Base-by-base conservation (phyloP, 768 basidiomycete genomes). In the Sutorius australiensis region DNA sequence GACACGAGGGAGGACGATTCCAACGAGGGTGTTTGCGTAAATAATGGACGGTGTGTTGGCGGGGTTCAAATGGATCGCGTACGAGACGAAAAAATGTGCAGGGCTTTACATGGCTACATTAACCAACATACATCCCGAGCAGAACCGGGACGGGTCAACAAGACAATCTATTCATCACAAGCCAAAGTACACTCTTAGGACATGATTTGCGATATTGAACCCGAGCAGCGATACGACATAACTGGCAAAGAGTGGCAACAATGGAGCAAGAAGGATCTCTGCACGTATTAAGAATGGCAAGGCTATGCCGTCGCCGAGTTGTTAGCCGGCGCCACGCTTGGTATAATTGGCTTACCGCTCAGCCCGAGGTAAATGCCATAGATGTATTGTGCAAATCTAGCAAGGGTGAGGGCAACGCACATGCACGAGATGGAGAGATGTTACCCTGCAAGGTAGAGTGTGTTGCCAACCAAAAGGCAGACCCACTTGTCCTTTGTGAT, bases 281-380 rank as follows among this genome's bases (percentile, higher is more conserved):
- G 90, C 84, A 28, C 93, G 89, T 57, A 92, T 80, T 53, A 98
- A 80, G 74, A 98, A 98, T 2, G 95, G 95, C n/a, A 98, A 75
- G 24, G 94, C 95, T 89, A 60, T 54, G 24, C 36, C 21, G 32
- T 49, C 6, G 32, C 48, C 6, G 2, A 40, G 52, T 19, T 61
- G 48, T 49, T 30, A 52, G 59, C 63, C 53, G 11, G 32, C 46
- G 14, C 3, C 36, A 27, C 27, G 45, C 28, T 14, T 3, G 52
- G 32, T 8, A 38, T 36, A 48, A 53, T 38, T 46, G 45, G 61
- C 79, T 69, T 63, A 87, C 89, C 87, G 61, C 82, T 91, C 30
- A 92, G 73, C 8, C 92, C 93, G 34, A 93, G 80, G 69, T 95
- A 95, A 30, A 93, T 78, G 38, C 95, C 91, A 65, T 97, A 98